Evolutionary conservation across 1,139 yeast species (phyloP).

Genomic region (Pichia kudriavzevii): DNA sequence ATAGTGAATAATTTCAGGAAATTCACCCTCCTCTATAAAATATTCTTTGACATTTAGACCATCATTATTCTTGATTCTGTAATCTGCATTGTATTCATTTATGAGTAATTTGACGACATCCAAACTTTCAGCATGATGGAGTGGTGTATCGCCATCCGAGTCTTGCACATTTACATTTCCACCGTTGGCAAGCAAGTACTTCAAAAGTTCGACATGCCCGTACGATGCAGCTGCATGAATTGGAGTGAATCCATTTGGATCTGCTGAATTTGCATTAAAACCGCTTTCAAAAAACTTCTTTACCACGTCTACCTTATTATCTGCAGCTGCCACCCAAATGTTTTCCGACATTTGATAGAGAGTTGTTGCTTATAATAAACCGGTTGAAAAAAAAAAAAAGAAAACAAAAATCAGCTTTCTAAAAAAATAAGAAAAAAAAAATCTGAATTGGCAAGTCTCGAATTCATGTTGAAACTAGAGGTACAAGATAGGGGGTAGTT

Average conservation of each 20-base stretch:
- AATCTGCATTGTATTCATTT: constrained; percentile 61
- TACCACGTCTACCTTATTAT: constrained; percentile 58
- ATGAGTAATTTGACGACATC: constrained; percentile 57
- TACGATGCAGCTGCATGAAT: constrained; percentile 96
- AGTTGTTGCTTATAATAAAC: no score
- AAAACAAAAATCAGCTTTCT: no score
- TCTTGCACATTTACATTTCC: constrained; percentile 83
- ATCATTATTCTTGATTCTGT: constrained; percentile 54
- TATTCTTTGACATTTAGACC: constrained; percentile 60
- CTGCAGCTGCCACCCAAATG: constrained; percentile 95
- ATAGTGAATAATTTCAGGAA: constrained; percentile 67
- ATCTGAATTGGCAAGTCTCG: no score
- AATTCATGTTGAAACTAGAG: no score
- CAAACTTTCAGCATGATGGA: constrained; percentile 79
- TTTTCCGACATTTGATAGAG: constrained; percentile 30
- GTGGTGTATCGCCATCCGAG: constrained; percentile 89
- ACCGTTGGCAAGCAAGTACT: constrained; percentile 45
- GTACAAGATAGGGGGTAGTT: no score
- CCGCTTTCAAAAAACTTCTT: constrained; percentile 46
- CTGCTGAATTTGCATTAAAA: constrained; percentile 63
- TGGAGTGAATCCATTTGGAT: constrained; percentile 92
- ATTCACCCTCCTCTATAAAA: constrained; percentile 79
- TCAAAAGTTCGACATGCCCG: constrained; percentile 65
- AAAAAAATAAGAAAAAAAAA: no score
- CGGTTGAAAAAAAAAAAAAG: neutral